A percentile compares a stretch with the other conserved stretches of the same genome.
Conservation (phyloP, 177 flowering plant species). For the Tripterygium wilfordii region DNA sequence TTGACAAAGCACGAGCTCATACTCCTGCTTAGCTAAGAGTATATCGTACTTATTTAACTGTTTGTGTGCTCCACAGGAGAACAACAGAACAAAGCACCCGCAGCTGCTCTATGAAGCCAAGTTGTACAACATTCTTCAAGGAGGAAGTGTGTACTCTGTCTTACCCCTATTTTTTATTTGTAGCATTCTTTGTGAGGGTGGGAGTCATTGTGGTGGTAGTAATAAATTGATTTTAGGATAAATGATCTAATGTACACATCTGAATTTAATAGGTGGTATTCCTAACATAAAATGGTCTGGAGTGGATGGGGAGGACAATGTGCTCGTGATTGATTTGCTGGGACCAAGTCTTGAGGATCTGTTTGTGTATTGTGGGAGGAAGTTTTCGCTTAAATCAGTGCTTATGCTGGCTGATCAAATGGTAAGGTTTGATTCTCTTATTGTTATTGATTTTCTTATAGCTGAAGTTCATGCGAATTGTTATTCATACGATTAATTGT, state of each 20-base stretch:
- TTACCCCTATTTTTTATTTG: neutral
- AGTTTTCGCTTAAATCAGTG: slow-evolving; percentile 32
- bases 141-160: slow-evolving; percentile 18
- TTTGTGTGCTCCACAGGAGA: slow-evolving; percentile 18
- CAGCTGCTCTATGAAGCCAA: slow-evolving; percentile 37
- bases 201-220: no score
- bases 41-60: neutral
- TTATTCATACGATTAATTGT: no score
- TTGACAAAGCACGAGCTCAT: no score
- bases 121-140: slow-evolving; percentile 30
- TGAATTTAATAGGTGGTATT: slow-evolving; percentile 21
- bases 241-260: no score
- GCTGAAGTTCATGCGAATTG: no score
- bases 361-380: slow-evolving; percentile 31
- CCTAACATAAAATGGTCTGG: slow-evolving; percentile 27
- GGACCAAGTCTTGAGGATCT: slow-evolving; percentile 38
- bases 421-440: slow-evolving; percentile 7
- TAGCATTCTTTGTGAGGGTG: neutral
- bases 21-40: no score
- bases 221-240: no score
- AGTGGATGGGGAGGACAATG: slow-evolving; percentile 30
- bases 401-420: slow-evolving; percentile 38
- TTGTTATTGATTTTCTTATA: no score
- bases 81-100: slow-evolving; percentile 32
- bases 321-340: slow-evolving; percentile 26